Conservation (phyloP, 2,329 filamentous ascomycete species). For the Neopestalotiopsis sp. region DNA sequence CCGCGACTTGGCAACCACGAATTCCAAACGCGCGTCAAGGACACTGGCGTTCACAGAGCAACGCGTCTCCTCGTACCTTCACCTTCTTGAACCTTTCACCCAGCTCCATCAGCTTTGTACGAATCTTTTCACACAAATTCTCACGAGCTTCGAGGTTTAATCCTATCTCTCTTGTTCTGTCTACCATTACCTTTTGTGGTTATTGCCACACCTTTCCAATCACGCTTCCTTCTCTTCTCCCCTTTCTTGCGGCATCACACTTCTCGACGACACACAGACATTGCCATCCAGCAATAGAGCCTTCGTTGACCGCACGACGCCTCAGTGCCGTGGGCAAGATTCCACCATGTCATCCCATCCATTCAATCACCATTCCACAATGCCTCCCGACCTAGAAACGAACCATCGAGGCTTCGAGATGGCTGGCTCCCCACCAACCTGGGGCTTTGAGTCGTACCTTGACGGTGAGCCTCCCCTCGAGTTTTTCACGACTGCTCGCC, state of each 20-base stretch:
- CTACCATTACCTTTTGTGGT: not conserved
- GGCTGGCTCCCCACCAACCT: constrained; percentile 2
- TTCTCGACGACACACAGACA: too few species aligned
- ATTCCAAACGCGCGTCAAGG: too few species aligned
- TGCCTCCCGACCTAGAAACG: not conserved
- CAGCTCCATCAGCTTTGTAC: too few species aligned
- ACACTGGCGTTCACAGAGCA: too few species aligned
- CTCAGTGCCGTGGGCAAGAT: too few species aligned
- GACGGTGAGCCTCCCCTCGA: constrained; percentile 21
- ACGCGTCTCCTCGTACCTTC: too few species aligned
- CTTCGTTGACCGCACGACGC: too few species aligned
- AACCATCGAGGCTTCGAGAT: not conserved
- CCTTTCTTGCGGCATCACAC: not conserved
- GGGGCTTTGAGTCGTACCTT: constrained; percentile 8
- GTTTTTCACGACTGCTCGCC: constrained; percentile 23
- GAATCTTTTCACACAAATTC: too few species aligned
- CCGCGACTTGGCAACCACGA: too few species aligned
- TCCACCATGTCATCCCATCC: not conserved
- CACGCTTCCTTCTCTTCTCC: not conserved
- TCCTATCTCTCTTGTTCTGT: not conserved
- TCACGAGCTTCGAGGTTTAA: too few species aligned
- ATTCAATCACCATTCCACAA: not conserved
- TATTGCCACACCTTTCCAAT: not conserved
- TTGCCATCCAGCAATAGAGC: too few species aligned
- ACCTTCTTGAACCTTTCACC: too few species aligned